Evolutionary conservation across 768 basidiomycete species (phyloP).

Genomic region (Auricularia cornea): DNA sequence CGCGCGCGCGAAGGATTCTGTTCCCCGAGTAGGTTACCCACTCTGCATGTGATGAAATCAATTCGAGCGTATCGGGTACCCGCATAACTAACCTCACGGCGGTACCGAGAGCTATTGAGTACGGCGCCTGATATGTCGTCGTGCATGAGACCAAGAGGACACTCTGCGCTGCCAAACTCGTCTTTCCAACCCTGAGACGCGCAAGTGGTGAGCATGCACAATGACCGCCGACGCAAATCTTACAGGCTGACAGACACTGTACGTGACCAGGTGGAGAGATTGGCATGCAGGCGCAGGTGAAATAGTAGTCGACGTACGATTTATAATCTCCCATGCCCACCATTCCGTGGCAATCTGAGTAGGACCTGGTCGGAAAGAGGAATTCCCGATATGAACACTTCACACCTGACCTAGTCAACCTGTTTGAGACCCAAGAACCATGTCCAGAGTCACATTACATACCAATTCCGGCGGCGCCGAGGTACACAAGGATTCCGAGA

Average conservation of each 20-base stretch:
- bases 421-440: background rate
- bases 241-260: no score
- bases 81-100: constrained; percentile 59
- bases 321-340: constrained; percentile 94
- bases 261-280: no score
- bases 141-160: constrained; percentile 72
- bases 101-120: constrained; percentile 70
- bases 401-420: background rate
- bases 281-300: no score
- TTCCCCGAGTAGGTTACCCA: constrained; percentile 86
- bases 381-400: background rate
- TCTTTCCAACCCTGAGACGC: constrained; percentile 57
- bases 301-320: background rate
- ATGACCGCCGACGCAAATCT: no score
- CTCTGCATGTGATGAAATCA: constrained; percentile 31
- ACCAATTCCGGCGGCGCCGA: constrained; percentile 80
- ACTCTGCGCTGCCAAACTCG: constrained; percentile 79
- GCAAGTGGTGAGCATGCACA: no score
- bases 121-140: constrained; percentile 76
- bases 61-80: background rate
- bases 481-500: constrained; percentile 57
- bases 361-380: constrained; percentile 18
- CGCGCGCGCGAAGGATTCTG: constrained; percentile 64
- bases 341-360: constrained; percentile 82
- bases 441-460: constrained; percentile 10